These are phyloP conservation scores for Elongisporangium prolatum DNA, from an alignment of 352 stramenopile genomes.

Conservation along the genomic window DNA sequence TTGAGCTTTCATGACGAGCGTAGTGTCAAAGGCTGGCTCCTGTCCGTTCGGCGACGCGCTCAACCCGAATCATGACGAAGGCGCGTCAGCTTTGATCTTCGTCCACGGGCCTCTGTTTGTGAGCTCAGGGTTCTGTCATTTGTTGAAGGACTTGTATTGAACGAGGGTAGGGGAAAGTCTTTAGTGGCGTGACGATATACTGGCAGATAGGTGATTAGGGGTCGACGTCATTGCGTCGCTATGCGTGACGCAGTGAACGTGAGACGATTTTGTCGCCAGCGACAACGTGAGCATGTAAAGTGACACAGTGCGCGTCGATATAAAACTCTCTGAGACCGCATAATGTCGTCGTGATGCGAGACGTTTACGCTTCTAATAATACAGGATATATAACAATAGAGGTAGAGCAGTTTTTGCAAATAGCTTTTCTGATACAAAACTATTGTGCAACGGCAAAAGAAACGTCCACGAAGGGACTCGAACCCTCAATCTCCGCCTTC, in stretches of 20 bases:
- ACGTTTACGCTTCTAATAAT: neutral
- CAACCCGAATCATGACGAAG: constrained; percentile 19
- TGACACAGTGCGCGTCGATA: neutral
- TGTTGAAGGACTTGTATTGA: neutral
- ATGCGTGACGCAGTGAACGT: neutral
- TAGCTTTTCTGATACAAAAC: neutral
- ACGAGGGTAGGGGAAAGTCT: neutral
- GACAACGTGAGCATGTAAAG: neutral
- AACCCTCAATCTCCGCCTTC: constrained; percentile 79
- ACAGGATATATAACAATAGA: neutral
- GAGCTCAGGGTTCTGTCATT: neutral
- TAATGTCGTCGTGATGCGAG: neutral
- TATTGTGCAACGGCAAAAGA: neutral
- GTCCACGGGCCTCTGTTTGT: neutral
- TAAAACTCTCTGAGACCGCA: neutral
- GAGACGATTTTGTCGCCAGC: neutral
- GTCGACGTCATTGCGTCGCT: neutral
- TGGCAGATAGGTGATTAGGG: neutral
- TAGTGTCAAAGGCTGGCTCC: constrained; percentile 15
- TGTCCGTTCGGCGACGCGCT: neutral
- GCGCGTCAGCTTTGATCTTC: constrained; percentile 20
- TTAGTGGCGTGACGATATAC: neutral
- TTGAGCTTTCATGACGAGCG: constrained; percentile 17
- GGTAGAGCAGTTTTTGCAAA: constrained; percentile 2
- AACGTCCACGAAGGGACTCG: constrained; percentile 63